phyloP scores from a whole-genome alignment of 2,329 filamentous ascomycete genomes.

The Macrophomina phaseolina region DNA sequence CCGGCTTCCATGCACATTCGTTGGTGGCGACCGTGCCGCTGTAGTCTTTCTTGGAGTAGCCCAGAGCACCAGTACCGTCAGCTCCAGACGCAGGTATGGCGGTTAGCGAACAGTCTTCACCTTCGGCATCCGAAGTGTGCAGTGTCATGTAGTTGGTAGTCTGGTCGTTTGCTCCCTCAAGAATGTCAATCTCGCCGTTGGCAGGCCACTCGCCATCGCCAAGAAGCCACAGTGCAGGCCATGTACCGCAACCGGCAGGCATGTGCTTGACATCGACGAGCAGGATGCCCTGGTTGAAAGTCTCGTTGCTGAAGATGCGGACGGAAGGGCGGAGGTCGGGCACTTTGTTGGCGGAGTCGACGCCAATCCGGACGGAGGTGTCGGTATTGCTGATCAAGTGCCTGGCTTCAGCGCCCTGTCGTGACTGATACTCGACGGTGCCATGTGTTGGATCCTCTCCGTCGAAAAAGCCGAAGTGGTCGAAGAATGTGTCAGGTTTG shows the following conservation, averaged over 20 bases:
- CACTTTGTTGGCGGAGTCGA: conserved; percentile 44
- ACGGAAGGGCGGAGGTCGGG: conserved; percentile 34
- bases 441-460: conserved; percentile 52
- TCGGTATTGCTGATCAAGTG: conserved; percentile 36
- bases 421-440: conserved; percentile 46
- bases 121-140: conserved; percentile 38
- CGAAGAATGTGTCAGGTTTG: conserved; percentile 50
- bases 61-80: conserved; percentile 1
- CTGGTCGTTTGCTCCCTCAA: conserved; percentile 44
- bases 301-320: conserved; percentile 39
- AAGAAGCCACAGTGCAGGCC: conserved; percentile 44
- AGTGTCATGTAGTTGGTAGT: conserved; percentile 39
- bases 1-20: conserved; percentile 33
- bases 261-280: conserved; percentile 45
- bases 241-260: conserved; percentile 38
- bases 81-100: conserved; percentile 16
- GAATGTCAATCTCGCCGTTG: conserved; percentile 44
- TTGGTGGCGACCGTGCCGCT: conserved; percentile 55
- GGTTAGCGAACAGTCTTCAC: conserved; percentile 21
- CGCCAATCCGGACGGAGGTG: conserved; percentile 44
- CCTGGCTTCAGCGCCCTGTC: background rate
- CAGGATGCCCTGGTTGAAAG: conserved; percentile 40
- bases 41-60: conserved; percentile 1
- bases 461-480: conserved; percentile 50
- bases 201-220: conserved; percentile 38